Base-by-base conservation (phyloP, 306 rosid species). In the Ziziphus jujuba region DNA sequence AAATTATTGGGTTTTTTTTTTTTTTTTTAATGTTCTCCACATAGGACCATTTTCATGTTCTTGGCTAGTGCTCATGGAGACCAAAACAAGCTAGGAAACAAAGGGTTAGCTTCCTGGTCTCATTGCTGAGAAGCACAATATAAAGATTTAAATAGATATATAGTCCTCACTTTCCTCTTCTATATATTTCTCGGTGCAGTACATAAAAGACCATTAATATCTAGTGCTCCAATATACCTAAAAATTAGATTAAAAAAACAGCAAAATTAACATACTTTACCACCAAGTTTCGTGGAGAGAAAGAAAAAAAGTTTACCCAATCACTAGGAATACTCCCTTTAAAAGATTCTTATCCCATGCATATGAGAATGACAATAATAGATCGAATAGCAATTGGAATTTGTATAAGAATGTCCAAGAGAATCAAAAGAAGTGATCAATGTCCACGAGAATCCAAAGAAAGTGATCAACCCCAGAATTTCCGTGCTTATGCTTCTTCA, bases 1-100 rank as follows among this genome's bases (percentile, higher is more conserved):
- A 12, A 52, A 17, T 56, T 63, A 71, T 74, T 74, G 6, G 85
- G 72, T 47, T 36, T n/a, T n/a, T n/a, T n/a, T n/a, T n/a, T n/a
- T n/a, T n/a, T n/a, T n/a, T n/a, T n/a, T n/a, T n/a, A n/a, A 61
- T 43, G 61, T 49, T 63, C n/a, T 57, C 65, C 72, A 44, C 64
- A 21, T 44, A 68, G 44, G 72, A 49, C 56, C 65, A 68, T 36
- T 36, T 36, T 36, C 43, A n/a, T n/a, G n/a, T n/a, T n/a, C n/a
- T n/a, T 40, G 16, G 16, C 55, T 69, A 69, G 73, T 69, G 73
- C 73, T 57, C 57, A 14, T n/a, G 48, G 35, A 15, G 31, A 44
- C 45, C 64, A 28, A 31, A 34, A 19, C 57, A 69, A 44, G 25
- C 63, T 17, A 25, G 38, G 56, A 43, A 63, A 13, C 31, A 56